A percentile compares a stretch with the other conserved stretches of the same genome.
phyloP scores from a whole-genome alignment of 179 eudicot genomes.

The Carnegiea gigantea region DNA sequence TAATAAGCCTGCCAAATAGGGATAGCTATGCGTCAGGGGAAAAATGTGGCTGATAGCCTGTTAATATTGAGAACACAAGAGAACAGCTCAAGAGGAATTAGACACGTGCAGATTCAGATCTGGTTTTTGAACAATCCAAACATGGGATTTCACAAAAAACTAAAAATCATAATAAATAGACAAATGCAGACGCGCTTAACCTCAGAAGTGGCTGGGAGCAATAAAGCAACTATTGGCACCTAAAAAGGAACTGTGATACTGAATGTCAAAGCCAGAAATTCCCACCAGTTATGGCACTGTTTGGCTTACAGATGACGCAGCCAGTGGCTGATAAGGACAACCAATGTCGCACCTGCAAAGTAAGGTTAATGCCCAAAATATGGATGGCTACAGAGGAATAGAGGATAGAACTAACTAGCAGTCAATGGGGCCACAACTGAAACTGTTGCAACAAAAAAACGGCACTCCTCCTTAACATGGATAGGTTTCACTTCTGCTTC shows the following conservation, averaged over 20 bases:
- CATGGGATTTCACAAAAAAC: not conserved
- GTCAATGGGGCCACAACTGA: not conserved
- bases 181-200: not conserved
- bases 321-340: not conserved
- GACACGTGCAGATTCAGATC: not conserved
- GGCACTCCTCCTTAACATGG: not conserved
- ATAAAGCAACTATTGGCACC: not conserved
- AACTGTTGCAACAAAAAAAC: not conserved
- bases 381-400: not conserved
- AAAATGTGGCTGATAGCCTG: not conserved
- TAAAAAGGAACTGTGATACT: not conserved
- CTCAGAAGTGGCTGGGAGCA: not conserved
- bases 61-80: not conserved
- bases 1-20: constrained; percentile 21
- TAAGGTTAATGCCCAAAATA: not conserved
- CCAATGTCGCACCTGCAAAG: not conserved
- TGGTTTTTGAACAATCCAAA: not conserved
- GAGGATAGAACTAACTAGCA: not conserved
- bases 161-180: not conserved
- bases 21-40: not conserved
- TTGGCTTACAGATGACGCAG: not conserved
- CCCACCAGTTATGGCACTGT: not conserved
- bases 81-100: no score
- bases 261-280: not conserved
- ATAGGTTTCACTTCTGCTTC: not conserved